Base-by-base conservation (phyloP, 257 asterid species). In the Solanum tarijense region DNA sequence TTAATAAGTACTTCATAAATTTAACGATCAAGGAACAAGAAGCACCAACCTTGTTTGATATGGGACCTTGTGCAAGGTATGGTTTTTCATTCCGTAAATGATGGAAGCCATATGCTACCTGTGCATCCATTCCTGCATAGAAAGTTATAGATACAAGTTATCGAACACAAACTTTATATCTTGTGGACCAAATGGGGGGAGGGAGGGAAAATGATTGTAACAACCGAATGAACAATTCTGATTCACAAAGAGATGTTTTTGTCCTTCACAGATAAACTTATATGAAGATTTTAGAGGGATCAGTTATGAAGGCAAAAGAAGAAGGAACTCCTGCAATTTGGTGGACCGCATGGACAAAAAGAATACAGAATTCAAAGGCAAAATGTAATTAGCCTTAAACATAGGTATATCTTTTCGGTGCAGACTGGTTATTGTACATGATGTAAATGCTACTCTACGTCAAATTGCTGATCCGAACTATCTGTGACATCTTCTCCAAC, bases 81-180 rank as follows among this genome's bases (percentile, higher is more conserved):
- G 99, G 99, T 88, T 92, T 95, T 89, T 95, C 94, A 83, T 96
- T 95, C 86, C 99, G 99, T 75, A 96, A 90, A 89, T 94, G 94
- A 89, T 96, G 99, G 94, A 96, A 96, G 88, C 99, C 98, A 87
- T 96, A 95, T 48, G 99, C 98, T 43, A 96, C 98, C 93, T 92
- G 96, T 78, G 99, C 99, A 92, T 96, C 99, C 99, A 96, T 96
- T 78, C 99, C 99, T 96, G 91, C 88, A 89, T 35, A 34, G 41
- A 82, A 48, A 82, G 29, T 82, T 82, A 48, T 29, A 82, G 43
- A 14, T n/a, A 82, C 66, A 48, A 82, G 20, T 82, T 82, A 82
- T 48, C 34, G 20, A n/a, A 29, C 18, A 46, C 11, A 29, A 9
- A 81, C 12, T 81, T 43, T 46, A 16, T 16, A 16, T 46, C 29